Evolutionary conservation across 257 asterid species (phyloP).

Genomic region (Agastache rugosa): DNA sequence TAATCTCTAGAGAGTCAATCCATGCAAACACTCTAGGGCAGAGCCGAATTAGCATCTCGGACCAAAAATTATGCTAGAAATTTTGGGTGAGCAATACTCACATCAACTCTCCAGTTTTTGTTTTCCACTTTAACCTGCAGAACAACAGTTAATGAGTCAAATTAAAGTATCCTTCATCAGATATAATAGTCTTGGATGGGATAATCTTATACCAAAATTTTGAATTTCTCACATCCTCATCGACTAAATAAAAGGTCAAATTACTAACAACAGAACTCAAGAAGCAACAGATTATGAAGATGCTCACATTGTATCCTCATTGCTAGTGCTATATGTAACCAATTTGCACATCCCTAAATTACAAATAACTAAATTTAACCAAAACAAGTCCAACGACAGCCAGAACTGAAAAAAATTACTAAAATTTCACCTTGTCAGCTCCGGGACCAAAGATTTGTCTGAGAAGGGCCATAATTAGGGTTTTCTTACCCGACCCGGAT

Average conservation of each 20-base stretch:
- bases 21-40: neutral
- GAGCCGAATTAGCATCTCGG: neutral
- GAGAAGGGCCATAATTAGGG: constrained; percentile 97
- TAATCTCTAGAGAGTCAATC: constrained; percentile 5
- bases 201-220: neutral
- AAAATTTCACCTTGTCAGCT: constrained; percentile 77
- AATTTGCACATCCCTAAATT: neutral
- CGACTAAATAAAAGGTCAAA: neutral
- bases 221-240: neutral
- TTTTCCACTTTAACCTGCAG: constrained; percentile 94
- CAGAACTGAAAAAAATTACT: neutral
- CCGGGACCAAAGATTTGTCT: constrained; percentile 90
- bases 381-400: neutral
- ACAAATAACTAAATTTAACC: constrained; percentile 3
- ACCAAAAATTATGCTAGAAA: neutral
- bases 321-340: neutral
- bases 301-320: neutral
- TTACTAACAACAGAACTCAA: constrained; percentile 12
- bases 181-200: constrained; percentile 11
- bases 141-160: constrained; percentile 32
- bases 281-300: constrained; percentile 6
- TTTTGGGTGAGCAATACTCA: constrained; percentile 48
- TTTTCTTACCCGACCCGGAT: constrained; percentile 94
- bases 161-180: constrained; percentile 22
- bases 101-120: constrained; percentile 95